Percentiles rank a stretch among this genome's conserved stretches.
Conservation (phyloP, 306 rosid genomes). For the Fagus crenata region DNA sequence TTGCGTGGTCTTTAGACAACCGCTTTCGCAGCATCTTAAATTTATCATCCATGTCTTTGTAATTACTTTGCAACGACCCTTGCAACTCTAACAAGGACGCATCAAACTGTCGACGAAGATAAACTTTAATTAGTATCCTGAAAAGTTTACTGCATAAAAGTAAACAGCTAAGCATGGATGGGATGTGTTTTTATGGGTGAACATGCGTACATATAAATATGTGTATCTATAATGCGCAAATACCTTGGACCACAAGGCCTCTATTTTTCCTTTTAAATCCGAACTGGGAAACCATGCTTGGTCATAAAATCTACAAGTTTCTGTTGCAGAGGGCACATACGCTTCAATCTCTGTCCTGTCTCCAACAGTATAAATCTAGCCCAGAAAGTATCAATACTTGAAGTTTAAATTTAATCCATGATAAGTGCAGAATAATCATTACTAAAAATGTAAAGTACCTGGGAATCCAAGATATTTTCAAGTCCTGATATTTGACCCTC, state of each 20-base stretch:
- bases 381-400: slow-evolving; percentile 19
- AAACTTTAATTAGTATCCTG: slow-evolving; percentile 26
- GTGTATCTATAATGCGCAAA: slow-evolving; percentile 16
- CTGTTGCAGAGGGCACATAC: slow-evolving; percentile 62
- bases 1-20: slow-evolving; percentile 56
- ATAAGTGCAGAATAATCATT: slow-evolving; percentile 13
- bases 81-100: slow-evolving; percentile 49
- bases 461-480: slow-evolving; percentile 71
- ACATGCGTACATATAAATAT: slow-evolving; percentile 3
- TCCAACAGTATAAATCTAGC: slow-evolving; percentile 65
- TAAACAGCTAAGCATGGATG: neutral
- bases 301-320: slow-evolving; percentile 61
- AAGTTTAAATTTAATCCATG: slow-evolving; percentile 5
- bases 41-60: slow-evolving; percentile 47
- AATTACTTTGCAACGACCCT: slow-evolving; percentile 37
- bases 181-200: slow-evolving; percentile 1
- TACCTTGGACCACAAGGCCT: slow-evolving; percentile 76
- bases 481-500: slow-evolving; percentile 75
- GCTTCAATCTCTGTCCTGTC: slow-evolving; percentile 65
- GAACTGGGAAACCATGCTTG: slow-evolving; percentile 38
- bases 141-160: slow-evolving; percentile 19
- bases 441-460: slow-evolving; percentile 42
- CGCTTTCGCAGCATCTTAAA: slow-evolving; percentile 51
- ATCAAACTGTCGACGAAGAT: slow-evolving; percentile 55
- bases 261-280: slow-evolving; percentile 67